Base-by-base conservation (phyloP, 1,284 basidiomycete species). In the Amylostereum areolatum region DNA sequence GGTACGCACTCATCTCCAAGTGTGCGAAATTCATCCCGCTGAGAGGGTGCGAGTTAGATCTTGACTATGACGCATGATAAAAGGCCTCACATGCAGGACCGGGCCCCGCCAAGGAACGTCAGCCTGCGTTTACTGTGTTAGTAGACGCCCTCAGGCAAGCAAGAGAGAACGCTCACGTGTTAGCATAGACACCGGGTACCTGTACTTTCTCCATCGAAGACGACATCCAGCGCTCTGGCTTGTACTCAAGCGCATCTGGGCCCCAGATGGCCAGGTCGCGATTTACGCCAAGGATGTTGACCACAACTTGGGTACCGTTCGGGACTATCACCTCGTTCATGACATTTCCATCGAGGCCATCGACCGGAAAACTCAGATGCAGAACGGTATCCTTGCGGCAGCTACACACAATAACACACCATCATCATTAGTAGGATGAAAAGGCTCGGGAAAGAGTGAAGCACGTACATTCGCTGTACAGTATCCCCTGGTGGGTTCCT, bases 141-240 rank as follows among this genome's bases (percentile, higher is more conserved):
- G 34, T 8, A n/a, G 9, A 9, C 9, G n/a, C n/a, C 8, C 34
- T 35, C 8, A n/a, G 9, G 34, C n/a, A n/a, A 35, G 8, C n/a
- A 9, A n/a, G 34, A n/a, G 8, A n/a, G 34, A 8, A 8, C 9
- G n/a, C 34, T 9, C 8, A 35, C 25, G 25, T 43, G 25, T 43
- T 43, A 4, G 41, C 8, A 28, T 43, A 43, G 5, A 43, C 41
- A 27, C 41, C 41, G 27, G 41, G 41, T 18, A 18, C 18, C 18
- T 18, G 18, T 18, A 18, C 18, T 18, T 18, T 18, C 18, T 18
- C 18, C 18, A 18, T 18, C 18, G 18, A 18, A 18, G 18, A 18
- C 18, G 18, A 12, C 44, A 60, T 49, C 57, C 58, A 66, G 12
- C 64, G 30, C 30, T 62, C 60, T 2, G 64, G 64, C 7, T 54